Evolutionary conservation across 1,284 basidiomycete species (phyloP).

Genomic region (Heterobasidion annosum): DNA sequence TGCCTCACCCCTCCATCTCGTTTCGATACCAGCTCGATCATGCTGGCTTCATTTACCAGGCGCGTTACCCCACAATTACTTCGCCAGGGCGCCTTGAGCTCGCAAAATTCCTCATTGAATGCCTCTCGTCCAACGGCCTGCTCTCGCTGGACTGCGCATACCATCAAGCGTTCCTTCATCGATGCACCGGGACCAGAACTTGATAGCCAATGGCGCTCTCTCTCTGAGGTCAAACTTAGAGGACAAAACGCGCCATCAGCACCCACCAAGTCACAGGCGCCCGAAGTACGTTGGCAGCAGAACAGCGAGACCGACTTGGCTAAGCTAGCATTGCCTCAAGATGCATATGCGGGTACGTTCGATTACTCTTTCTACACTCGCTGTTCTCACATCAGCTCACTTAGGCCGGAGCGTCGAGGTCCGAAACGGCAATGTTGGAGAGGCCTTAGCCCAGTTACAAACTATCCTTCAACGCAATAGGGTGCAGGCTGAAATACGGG

Average conservation of each 20-base stretch:
- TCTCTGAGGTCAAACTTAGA: too few relatives aligned
- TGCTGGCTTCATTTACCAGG: too few relatives aligned
- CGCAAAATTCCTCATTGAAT: too few relatives aligned
- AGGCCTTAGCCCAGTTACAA: slow-evolving; percentile 41
- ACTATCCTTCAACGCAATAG: slow-evolving; percentile 45
- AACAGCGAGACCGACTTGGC: neutral
- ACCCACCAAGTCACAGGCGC: neutral
- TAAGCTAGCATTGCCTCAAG: slow-evolving; percentile 7
- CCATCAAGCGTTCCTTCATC: too few relatives aligned
- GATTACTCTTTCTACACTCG: neutral
- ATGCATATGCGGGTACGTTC: slow-evolving; percentile 30
- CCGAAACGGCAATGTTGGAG: slow-evolving; percentile 23
- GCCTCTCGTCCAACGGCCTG: too few relatives aligned
- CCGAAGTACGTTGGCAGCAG: neutral
- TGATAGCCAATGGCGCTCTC: too few relatives aligned
- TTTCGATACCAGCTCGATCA: too few relatives aligned
- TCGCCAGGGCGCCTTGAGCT: too few relatives aligned
- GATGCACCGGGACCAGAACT: too few relatives aligned
- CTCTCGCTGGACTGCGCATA: too few relatives aligned
- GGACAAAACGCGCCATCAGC: neutral
- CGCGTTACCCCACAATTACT: too few relatives aligned
- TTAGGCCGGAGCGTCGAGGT: slow-evolving; percentile 45
- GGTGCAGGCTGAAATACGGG: slow-evolving; percentile 40
- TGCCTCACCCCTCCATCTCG: too few relatives aligned
- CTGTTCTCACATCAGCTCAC: slow-evolving; percentile 6